Evolutionary conservation across 805 yeast species (phyloP).

Genomic region (Barnettozyma wickerhamii): DNA sequence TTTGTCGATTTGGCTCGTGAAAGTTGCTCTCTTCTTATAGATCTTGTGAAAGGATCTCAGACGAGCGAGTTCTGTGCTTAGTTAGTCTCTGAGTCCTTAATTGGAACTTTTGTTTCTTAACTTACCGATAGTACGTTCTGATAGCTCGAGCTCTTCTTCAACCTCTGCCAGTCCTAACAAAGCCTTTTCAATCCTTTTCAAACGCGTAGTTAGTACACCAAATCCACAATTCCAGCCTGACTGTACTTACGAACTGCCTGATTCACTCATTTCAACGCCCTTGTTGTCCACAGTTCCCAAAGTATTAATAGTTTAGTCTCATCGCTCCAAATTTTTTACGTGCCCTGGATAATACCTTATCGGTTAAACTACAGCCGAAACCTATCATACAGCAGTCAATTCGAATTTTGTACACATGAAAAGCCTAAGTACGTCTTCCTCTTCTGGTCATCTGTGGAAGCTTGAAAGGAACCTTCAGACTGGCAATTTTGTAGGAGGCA

Average conservation of each 20-base stretch:
- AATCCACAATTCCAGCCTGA: not conserved
- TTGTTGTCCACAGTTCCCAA: no score
- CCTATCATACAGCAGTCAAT: no score
- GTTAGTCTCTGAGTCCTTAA: not conserved
- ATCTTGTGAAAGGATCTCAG: conserved; percentile 51
- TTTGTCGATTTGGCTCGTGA: conserved; percentile 54
- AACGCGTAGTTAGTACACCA: not conserved
- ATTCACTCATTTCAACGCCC: not conserved
- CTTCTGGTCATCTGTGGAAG: conserved; percentile 79
- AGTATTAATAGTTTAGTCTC: no score
- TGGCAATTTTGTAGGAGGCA: conserved; percentile 70
- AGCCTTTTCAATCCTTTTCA: conserved; percentile 30
- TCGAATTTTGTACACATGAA: no score
- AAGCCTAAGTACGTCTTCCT: conserved; percentile 37
- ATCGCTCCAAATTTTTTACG: not conserved
- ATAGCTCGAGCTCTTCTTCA: conserved; percentile 53
- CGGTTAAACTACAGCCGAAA: no score
- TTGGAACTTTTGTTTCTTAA: not conserved
- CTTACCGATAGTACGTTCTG: conserved; percentile 53
- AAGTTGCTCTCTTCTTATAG: conserved; percentile 50
- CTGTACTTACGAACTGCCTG: not conserved
- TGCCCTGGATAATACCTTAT: not conserved
- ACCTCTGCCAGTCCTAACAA: conserved; percentile 49
- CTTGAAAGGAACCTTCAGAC: conserved; percentile 82
- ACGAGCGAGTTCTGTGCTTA: conserved; percentile 39